Percentiles rank a stretch among this genome's conserved stretches.
phyloP scores from a whole-genome alignment of 2,329 filamentous ascomycete species.

The Aspergillus japonicus region DNA sequence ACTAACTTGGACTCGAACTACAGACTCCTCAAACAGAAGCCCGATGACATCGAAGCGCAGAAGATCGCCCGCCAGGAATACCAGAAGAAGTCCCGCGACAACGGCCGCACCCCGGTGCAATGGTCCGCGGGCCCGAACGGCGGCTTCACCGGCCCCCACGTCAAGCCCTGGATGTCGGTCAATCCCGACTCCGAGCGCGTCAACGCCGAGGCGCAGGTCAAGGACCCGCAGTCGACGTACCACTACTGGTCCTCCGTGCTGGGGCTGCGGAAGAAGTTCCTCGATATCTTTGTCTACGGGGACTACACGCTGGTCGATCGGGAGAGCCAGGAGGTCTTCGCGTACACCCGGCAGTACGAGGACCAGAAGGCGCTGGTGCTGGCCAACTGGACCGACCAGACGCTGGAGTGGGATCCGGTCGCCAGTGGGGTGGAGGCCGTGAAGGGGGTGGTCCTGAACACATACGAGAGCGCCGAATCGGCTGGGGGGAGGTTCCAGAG shows the following conservation, averaged over 20 bases:
- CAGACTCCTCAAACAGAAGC: constrained; percentile 33
- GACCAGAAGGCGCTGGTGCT: constrained; percentile 35
- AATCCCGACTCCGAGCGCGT: constrained; percentile 62
- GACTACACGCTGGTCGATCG: constrained; percentile 57
- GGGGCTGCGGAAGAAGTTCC: constrained; percentile 58
- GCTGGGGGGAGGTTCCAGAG: constrained; percentile 24
- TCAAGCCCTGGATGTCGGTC: constrained; percentile 68
- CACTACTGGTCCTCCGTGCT: constrained; percentile 62
- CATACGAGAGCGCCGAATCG: constrained; percentile 25
- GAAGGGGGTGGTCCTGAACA: constrained; percentile 34
- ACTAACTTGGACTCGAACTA: neutral
- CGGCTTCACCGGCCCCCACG: constrained; percentile 60
- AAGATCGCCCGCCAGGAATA: constrained; percentile 34
- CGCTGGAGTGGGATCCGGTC: constrained; percentile 32
- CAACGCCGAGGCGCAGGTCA: constrained; percentile 56
- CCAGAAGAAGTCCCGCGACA: constrained; percentile 56
- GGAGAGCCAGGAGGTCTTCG: constrained; percentile 55
- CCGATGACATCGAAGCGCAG: constrained; percentile 29
- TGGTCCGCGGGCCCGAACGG: constrained; percentile 62
- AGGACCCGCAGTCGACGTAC: constrained; percentile 52
- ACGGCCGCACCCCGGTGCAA: constrained; percentile 70
- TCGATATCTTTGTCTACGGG: constrained; percentile 67
- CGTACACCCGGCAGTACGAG: constrained; percentile 50
- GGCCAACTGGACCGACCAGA: constrained; percentile 37
- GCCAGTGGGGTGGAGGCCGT: constrained; percentile 27